Percentiles rank a stretch among this genome's conserved stretches.
phyloP scores from a whole-genome alignment of 2,329 filamentous ascomycete genomes.

The Annulohypoxylon truncatum region DNA sequence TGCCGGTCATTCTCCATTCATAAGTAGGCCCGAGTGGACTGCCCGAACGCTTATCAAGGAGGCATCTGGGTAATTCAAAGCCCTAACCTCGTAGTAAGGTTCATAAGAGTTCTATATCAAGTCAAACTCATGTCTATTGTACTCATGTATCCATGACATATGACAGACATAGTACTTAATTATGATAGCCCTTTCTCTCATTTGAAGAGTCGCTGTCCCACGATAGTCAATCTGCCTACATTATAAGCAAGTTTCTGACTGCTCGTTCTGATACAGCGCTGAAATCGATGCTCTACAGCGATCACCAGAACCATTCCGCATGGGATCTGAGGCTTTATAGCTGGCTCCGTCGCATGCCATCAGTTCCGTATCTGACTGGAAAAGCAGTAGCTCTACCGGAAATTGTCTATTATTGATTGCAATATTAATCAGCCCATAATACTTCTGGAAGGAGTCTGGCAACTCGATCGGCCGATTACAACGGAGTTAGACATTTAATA shows the following conservation, averaged over 20 bases:
- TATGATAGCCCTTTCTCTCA: background rate
- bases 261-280: slow-evolving; percentile 7
- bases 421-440: slow-evolving; percentile 12
- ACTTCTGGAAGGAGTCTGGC: slow-evolving; percentile 15
- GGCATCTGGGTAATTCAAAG: background rate
- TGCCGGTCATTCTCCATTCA: slow-evolving; percentile 43
- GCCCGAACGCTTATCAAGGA: slow-evolving; percentile 37
- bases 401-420: slow-evolving; percentile 8
- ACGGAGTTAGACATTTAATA: background rate
- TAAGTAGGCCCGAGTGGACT: slow-evolving; percentile 40
- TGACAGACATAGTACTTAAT: background rate
- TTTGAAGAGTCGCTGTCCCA: slow-evolving; percentile 20
- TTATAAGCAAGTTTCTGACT: slow-evolving; percentile 27
- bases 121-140: background rate
- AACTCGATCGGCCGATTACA: slow-evolving; percentile 13
- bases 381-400: slow-evolving; percentile 11
- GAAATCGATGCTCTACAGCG: slow-evolving; percentile 18
- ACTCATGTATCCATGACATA: background rate
- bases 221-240: slow-evolving; percentile 22
- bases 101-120: background rate
- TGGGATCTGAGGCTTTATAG: slow-evolving; percentile 16
- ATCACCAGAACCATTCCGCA: slow-evolving; percentile 19
- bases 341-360: slow-evolving; percentile 21
- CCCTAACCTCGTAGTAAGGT: background rate
- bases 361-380: slow-evolving; percentile 17